Conservation (phyloP, 768 basidiomycete genomes). For the Rhodocollybia butyracea region DNA sequence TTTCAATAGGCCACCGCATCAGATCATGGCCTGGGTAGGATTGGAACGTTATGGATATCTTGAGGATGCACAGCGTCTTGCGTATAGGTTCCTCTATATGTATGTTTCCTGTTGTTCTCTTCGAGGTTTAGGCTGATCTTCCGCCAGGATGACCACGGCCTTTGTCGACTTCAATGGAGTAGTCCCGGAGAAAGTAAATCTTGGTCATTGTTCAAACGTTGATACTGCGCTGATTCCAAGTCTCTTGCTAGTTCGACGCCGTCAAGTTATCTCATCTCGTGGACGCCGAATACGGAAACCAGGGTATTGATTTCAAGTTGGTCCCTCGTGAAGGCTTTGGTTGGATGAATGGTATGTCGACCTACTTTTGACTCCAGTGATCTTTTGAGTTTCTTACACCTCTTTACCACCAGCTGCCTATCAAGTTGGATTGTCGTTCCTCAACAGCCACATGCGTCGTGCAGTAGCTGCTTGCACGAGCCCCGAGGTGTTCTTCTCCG, state of each 20-base stretch:
- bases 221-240: slow-evolving; percentile 8
- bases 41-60: slow-evolving; percentile 94
- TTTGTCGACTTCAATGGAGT: slow-evolving; percentile 98
- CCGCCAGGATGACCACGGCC: slow-evolving; percentile 81
- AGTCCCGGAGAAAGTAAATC: slow-evolving; percentile 89
- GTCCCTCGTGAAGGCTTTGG: slow-evolving; percentile 97
- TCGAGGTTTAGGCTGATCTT: background rate
- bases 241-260: slow-evolving; percentile 73
- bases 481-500: slow-evolving; percentile 81
- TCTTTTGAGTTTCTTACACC: background rate
- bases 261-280: slow-evolving; percentile 94
- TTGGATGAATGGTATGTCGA: slow-evolving; percentile 87
- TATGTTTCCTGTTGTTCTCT: slow-evolving; percentile 24
- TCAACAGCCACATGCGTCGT: slow-evolving; percentile 91
- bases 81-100: slow-evolving; percentile 99
- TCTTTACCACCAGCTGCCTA: slow-evolving; percentile 64
- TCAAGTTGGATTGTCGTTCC: slow-evolving; percentile 93
- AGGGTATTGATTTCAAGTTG: slow-evolving; percentile 97
- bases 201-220: background rate
- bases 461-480: slow-evolving; percentile 94
- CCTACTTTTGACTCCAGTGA: background rate
- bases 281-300: slow-evolving; percentile 95
- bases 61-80: slow-evolving; percentile 88
- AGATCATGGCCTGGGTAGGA: slow-evolving; percentile 98
- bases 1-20: slow-evolving; percentile 81